phyloP scores from a whole-genome alignment of 169 alveolate species.

The Amoebophrya sp. region DNA sequence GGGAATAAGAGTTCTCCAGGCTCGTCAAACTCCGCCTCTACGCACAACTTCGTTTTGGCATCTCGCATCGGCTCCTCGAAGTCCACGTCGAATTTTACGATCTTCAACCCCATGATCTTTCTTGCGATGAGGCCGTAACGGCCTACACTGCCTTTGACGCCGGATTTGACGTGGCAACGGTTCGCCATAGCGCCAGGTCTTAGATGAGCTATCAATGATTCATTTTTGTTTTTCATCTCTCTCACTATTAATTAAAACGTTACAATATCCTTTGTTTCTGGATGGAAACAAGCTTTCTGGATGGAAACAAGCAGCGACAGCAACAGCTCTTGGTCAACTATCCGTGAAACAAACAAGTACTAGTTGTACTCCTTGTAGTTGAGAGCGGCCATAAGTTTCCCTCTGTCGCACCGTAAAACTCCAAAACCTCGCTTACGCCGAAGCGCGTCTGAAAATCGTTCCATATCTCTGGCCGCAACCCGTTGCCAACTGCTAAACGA shows the following conservation, averaged over 20 bases:
- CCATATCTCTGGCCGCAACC: conserved; percentile 21
- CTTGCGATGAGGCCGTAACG: neutral
- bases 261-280: neutral
- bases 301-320: too few species aligned
- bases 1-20: conserved; percentile 28
- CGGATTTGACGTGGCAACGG: neutral
- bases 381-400: too few species aligned
- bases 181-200: neutral
- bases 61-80: neutral
- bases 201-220: neutral
- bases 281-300: too few species aligned
- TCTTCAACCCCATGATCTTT: neutral
- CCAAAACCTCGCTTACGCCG: neutral
- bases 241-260: neutral
- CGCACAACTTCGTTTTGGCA: neutral
- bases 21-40: neutral
- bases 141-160: neutral
- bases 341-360: too few species aligned
- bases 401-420: conserved; percentile 31
- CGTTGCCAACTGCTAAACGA: conserved; percentile 26
- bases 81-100: neutral
- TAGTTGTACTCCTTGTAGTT: too few species aligned
- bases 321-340: too few species aligned
- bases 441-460: neutral
- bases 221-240: neutral